Base-by-base conservation (phyloP, 148 eudicot species). In the Spergularia marina region DNA sequence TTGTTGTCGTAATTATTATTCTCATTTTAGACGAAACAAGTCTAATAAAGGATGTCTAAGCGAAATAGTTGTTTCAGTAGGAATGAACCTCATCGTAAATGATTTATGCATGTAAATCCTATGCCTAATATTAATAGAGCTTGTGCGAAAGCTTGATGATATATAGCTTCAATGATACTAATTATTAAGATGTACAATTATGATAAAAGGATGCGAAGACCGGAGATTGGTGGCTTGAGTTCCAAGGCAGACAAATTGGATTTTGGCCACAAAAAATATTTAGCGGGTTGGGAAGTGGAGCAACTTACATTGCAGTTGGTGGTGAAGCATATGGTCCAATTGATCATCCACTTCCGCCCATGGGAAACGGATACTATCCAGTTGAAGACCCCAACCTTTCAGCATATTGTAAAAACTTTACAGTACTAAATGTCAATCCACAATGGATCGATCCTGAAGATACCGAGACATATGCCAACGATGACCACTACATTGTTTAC, bases 281-380 rank as follows among this genome's bases (percentile, higher is more conserved):
- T 5, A 70, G 36, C 2, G 55, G 39, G 1, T 12, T 70, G 59
- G 4, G 41, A 30, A 25, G 53, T 4, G 14, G 59, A 30, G 60
- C 73, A 5, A 4, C 59, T 3, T 70, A 70, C 14, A 40, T 70
- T 7, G 73, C 60, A 53, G 59, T 70, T 12, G 73, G 73, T 4
- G 60, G 73, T 20, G 73, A 70, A 34, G 36, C 73, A 13, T 70
- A 70, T 16, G 36, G 60, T 23, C 18, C 73, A 14, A 56, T 59
- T 4, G 60, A 57, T 25, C 41, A 23, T 1, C 47, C 73, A 4
- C 73, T 53, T 21, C 60, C 60, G 2, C 73, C 60, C 2, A 70
- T 70, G 73, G 73, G 73, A 25, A 70, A 40, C 13, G 60, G 73
- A 23, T 16, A 25, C 25, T 40, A 39, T 15, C 70, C 70, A 15